Percentiles rank a stretch among this genome's conserved stretches.
These are phyloP conservation scores for Phialemonium atrogriseum DNA, from an alignment of 2,329 filamentous ascomycete species.

Conservation along the genomic window DNA sequence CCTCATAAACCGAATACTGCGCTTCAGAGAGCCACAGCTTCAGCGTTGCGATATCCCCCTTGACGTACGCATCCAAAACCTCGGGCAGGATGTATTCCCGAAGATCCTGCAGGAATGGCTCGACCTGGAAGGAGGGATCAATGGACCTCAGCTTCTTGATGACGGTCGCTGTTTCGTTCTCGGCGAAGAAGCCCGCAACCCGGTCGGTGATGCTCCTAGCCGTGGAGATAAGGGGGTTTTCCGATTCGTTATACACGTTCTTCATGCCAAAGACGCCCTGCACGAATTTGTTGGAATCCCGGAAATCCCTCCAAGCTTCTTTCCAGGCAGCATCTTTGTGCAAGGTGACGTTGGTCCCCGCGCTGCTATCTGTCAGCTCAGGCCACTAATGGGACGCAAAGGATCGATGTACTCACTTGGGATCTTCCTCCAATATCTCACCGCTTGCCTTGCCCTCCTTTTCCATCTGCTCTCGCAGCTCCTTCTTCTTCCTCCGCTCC, in stretches of 20 bases:
- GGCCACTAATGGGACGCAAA: background rate
- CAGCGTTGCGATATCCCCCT: constrained; percentile 78
- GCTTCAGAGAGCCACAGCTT: constrained; percentile 95
- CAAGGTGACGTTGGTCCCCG: constrained; percentile 86
- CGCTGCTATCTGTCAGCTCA: constrained; percentile 46
- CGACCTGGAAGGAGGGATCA: constrained; percentile 89
- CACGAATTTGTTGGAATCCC: constrained; percentile 79
- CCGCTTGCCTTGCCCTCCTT: constrained; percentile 37
- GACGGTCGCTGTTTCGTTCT: constrained; percentile 95
- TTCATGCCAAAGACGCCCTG: constrained; percentile 84
- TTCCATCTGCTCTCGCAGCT: constrained; percentile 59
- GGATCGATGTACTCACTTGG: constrained; percentile 57
- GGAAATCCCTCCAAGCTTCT: constrained; percentile 95
- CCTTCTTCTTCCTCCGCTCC: constrained; percentile 73
- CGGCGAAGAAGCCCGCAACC: constrained; percentile 91
- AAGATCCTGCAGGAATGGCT: constrained; percentile 90
- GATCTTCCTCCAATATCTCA: constrained; percentile 72
- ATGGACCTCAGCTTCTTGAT: constrained; percentile 97
- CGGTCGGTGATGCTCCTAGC: constrained; percentile 90
- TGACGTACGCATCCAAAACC: constrained; percentile 95
- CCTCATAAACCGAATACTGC: constrained; percentile 93
- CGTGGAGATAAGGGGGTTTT: constrained; percentile 90
- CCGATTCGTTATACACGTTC: constrained; percentile 86
- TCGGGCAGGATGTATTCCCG: constrained; percentile 97
- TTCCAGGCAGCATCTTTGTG: constrained; percentile 98